Percentiles rank a stretch among this genome's conserved stretches.
phyloP scores from a whole-genome alignment of 352 stramenopile species.

The Lagenidium sp. region DNA sequence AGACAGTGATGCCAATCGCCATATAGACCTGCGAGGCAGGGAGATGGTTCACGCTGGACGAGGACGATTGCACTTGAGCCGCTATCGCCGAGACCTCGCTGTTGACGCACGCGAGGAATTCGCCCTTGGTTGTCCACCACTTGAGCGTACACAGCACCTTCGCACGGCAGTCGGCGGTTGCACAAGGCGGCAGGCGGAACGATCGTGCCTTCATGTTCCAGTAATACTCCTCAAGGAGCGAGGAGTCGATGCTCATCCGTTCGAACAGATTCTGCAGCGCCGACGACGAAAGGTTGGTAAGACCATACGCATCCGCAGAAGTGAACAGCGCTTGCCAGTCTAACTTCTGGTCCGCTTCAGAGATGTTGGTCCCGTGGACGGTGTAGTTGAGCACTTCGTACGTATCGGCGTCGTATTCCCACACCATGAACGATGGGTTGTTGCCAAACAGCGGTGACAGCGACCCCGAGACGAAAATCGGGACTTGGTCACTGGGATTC shows the following conservation, averaged over 20 bases:
- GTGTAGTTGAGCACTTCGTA: slow-evolving; percentile 68
- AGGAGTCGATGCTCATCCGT: slow-evolving; percentile 34
- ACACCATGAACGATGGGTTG: slow-evolving; percentile 88
- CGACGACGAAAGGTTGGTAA: slow-evolving; percentile 33
- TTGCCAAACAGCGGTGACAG: slow-evolving; percentile 88
- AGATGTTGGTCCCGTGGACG: slow-evolving; percentile 73
- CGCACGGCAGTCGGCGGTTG: slow-evolving; percentile 32
- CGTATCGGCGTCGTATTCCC: slow-evolving; percentile 53
- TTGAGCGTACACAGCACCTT: slow-evolving; percentile 61
- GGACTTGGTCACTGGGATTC: slow-evolving; percentile 22
- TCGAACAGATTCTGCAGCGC: slow-evolving; percentile 35
- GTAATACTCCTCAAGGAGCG: slow-evolving; percentile 64
- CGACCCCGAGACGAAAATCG: slow-evolving; percentile 71
- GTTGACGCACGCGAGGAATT: slow-evolving; percentile 62
- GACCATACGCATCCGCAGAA: slow-evolving; percentile 41
- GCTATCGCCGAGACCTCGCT: slow-evolving; percentile 9
- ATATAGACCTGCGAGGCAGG: slow-evolving; percentile 21
- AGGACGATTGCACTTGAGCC: no score
- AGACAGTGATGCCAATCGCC: slow-evolving; percentile 34
- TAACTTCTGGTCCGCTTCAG: slow-evolving; percentile 19
- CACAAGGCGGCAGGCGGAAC: slow-evolving; percentile 31
- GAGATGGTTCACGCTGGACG: no score
- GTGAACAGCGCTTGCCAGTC: slow-evolving; percentile 48
- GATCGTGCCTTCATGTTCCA: slow-evolving; percentile 82
- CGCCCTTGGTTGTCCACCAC: slow-evolving; percentile 69